A percentile compares a stretch with the other conserved stretches of the same genome.
phyloP scores from a whole-genome alignment of 306 rosid genomes.

The Echinosophora koreensis region DNA sequence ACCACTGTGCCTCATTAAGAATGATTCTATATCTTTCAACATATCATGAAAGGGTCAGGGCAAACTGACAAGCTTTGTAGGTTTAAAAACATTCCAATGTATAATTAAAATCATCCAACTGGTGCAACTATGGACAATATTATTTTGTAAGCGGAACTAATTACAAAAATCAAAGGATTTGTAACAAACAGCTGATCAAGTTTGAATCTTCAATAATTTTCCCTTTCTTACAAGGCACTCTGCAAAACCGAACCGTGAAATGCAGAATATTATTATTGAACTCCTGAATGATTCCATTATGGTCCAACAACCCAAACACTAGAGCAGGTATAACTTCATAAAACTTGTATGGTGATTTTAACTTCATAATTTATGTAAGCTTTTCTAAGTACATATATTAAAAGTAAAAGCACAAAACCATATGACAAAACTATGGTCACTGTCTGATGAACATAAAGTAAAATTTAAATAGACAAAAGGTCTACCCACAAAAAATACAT shows the following conservation, averaged over 20 bases:
- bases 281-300: constrained; percentile 18
- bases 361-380: background rate
- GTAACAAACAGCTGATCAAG: constrained; percentile 24
- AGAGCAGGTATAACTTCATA: constrained; percentile 12
- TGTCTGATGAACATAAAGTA: background rate
- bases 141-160: background rate
- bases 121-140: constrained; percentile 5
- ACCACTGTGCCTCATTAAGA: background rate
- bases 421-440: constrained; percentile 8
- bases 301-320: constrained; percentile 6
- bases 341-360: background rate
- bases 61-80: constrained; percentile 7
- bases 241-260: constrained; percentile 23
- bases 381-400: background rate
- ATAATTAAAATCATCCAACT: constrained; percentile 12
- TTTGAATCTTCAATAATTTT: background rate
- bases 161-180: constrained; percentile 3
- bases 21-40: background rate
- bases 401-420: constrained; percentile 16
- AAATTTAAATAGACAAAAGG: background rate
- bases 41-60: background rate
- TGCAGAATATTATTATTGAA: constrained; percentile 17
- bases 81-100: constrained; percentile 22
- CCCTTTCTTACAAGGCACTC: constrained; percentile 11
- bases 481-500: constrained; percentile 2